Evolutionary conservation across 2,329 filamentous ascomycete genomes (phyloP), one percentile per base, ranked within the genome.

Genomic region (Phialemonium atrogriseum): DNA sequence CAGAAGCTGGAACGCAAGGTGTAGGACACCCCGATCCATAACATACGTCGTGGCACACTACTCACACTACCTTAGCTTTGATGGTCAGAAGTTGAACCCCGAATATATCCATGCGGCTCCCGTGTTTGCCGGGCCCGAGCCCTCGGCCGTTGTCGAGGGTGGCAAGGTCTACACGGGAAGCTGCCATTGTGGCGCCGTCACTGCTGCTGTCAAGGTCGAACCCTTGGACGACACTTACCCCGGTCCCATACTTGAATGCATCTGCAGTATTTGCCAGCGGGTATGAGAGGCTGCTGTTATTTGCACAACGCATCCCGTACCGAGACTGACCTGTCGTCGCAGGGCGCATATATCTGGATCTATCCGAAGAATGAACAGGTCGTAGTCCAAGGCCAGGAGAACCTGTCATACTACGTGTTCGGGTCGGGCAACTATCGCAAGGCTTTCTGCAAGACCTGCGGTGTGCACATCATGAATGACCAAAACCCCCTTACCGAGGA

Each of bases 181-280:
- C 45, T 73, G 69, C 46, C 68, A 73, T 48, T 73, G 69, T 45
- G 68, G 68, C 17, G 59, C 58, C 13, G 53, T 73, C 15, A 60
- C 51, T 11, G 33, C 68, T 1, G 61, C 64, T 2, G 24, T 70
- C 21, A 57, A 52, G 30, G 29, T 44, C 15, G 57, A 64, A 2
- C 43, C 72, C 5, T 43, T 54, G 49, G 44, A 58, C 46, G 9
- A 54, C 14, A 35, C 42, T 0, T 42, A 46, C 31, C 33, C 47
- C 4, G 54, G 52, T 10, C 30, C 10, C 1, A 38, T 58, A 5
- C 15, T 50, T 2, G 61, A 68, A 30, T 72, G 68, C 51, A 66
- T 69, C 46, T 73, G 69, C 55, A 71, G 67, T 44, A 57, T 60
- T 40, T 71, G 67, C 47, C 45, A 48, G 24, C 52, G 62, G 30